Base-by-base conservation (phyloP, 2,329 filamentous ascomycete genomes). In the Fusarium sp. region DNA sequence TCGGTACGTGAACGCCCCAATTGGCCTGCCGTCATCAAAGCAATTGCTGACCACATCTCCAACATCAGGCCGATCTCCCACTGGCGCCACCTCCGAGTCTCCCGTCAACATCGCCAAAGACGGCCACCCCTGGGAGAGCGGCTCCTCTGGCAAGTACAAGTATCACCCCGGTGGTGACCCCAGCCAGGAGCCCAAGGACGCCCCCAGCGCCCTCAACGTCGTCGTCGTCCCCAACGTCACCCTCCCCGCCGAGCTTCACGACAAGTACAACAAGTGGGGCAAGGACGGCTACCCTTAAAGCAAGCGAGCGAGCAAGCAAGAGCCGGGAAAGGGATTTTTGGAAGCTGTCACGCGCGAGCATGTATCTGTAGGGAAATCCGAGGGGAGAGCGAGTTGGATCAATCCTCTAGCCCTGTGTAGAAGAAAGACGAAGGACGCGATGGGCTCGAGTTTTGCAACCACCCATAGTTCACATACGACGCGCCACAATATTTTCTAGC, bases 191-290 rank as follows among this genome's bases (percentile, higher is more conserved):
- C 93, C 94, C 83, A 95, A 93, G 88, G 94, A 98, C 81, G 97
- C 97, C 71, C 97, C 97, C 77, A 97, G 94, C 84, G 97, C 97
- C 74, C 87, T 99, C 86, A 98, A 99, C 89, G 94, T 93, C 75
- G 95, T 98, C 79, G 92, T 99, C 82, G 89, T 99, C 65, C 97
- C 97, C 80, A 93, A 97, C 82, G 95, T 99, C 82, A 97, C 93
- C 81, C 88, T 98, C 78, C 95, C 97, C 82, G 95, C 93, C 94
- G 90, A 93, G 80, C 91, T 98, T 75, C 97, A 99, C 87, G 97
- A 99, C 79, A 93, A 93, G 88, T 98, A 93, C 91, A 99, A 99
- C 94, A 99, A 99, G 90, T 98, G 94, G 91, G 97, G 97, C 85
- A 98, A 98, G 91, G 97, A 98, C 78, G 95, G 95, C 79, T 98